Conservation (phyloP, 1,139 yeast species). For the Komagataea norvegica region DNA sequence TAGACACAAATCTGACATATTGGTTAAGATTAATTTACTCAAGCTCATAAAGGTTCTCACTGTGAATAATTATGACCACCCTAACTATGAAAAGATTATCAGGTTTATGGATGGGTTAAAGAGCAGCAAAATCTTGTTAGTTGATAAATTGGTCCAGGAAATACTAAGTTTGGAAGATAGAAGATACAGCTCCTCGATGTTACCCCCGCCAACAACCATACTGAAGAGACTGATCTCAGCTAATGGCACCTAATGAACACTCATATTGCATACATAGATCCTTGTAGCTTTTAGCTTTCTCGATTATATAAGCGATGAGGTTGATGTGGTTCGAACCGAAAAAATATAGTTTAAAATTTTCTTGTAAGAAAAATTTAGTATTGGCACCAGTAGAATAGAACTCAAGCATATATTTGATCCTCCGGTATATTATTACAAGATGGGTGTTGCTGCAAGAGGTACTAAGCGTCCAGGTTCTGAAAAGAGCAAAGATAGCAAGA, state of each 20-base stretch:
- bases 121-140: slow-evolving; percentile 14
- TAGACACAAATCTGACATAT: slow-evolving; percentile 12
- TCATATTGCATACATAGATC: background rate
- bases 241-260: background rate
- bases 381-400: background rate
- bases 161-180: slow-evolving; percentile 11
- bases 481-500: slow-evolving; percentile 13
- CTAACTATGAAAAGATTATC: slow-evolving; percentile 12
- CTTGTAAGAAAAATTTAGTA: slow-evolving; percentile 2
- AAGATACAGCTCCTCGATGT: slow-evolving; percentile 15
- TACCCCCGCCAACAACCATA: slow-evolving; percentile 13
- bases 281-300: no score
- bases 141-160: slow-evolving; percentile 22
- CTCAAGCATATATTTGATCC: background rate
- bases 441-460: slow-evolving; percentile 21
- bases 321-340: slow-evolving; percentile 12
- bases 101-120: slow-evolving; percentile 8
- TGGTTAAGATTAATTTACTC: slow-evolving; percentile 19
- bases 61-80: slow-evolving; percentile 11
- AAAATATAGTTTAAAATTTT: slow-evolving; percentile 12
- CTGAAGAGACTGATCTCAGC: background rate
- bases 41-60: slow-evolving; percentile 19
- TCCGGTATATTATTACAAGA: slow-evolving; percentile 1
- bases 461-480: slow-evolving; percentile 21
- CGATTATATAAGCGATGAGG: slow-evolving; percentile 13